These are phyloP conservation scores for Trametes meyenii DNA, from an alignment of 768 basidiomycete species.

Conservation along the genomic window DNA sequence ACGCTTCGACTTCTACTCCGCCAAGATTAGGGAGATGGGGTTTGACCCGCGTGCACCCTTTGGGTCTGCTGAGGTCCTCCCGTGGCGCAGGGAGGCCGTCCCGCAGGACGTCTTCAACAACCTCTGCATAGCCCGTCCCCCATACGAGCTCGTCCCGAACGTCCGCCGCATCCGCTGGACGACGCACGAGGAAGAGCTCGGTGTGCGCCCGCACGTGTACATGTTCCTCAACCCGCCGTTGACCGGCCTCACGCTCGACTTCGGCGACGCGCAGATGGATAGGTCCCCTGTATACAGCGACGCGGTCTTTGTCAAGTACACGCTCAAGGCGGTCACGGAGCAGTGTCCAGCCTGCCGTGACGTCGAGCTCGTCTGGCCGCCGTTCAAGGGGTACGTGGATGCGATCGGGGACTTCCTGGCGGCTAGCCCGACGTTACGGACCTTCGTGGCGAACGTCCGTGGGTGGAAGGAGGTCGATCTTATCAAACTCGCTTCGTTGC, in stretches of 20 bases:
- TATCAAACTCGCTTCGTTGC: conserved; percentile 2
- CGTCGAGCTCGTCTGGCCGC: background rate
- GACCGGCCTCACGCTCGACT: background rate
- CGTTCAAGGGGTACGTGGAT: background rate
- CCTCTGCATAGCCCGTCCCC: background rate
- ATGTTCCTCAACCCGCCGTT: conserved; percentile 8
- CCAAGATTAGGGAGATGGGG: conserved; percentile 11
- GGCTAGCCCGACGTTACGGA: background rate
- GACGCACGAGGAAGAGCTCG: background rate
- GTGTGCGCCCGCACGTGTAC: background rate
- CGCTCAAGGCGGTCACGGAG: conserved; percentile 1
- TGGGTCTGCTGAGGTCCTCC: background rate
- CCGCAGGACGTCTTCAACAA: background rate
- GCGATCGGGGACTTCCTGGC: conserved; percentile 1
- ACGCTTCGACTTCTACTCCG: conserved; percentile 12
- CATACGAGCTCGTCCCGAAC: conserved; percentile 8
- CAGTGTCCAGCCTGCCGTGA: conserved; percentile 5
- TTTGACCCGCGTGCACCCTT: conserved; percentile 9
- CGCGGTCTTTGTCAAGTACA: conserved; percentile 3
- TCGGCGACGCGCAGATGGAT: background rate
- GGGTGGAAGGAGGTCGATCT: conserved; percentile 2
- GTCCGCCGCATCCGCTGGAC: conserved; percentile 12
- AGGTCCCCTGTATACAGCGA: background rate
- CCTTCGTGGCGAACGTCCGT: background rate
- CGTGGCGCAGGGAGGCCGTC: background rate